Conservation (phyloP, 192 early-diverging fungal genomes). For the Podila epicladia region DNA sequence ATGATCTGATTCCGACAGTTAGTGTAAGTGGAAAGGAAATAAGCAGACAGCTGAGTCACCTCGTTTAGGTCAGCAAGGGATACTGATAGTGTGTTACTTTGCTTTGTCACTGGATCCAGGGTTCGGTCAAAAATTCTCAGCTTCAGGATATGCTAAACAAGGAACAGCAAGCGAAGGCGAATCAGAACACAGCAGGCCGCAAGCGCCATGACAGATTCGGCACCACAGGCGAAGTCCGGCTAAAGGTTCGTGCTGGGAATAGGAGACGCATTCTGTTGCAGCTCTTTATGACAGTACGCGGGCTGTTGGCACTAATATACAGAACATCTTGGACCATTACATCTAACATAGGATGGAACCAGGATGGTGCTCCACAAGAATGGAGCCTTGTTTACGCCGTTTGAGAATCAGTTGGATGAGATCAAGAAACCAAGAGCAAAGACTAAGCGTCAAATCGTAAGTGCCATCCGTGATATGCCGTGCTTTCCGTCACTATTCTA, state of each 20-base stretch:
- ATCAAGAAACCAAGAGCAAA: constrained; percentile 47
- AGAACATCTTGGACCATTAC: not conserved
- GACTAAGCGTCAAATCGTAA: constrained; percentile 48
- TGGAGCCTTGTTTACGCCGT: constrained; percentile 44
- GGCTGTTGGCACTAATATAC: too few relatives aligned
- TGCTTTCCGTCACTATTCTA: not conserved
- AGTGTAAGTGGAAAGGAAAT: constrained; percentile 11
- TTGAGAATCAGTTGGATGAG: constrained; percentile 41
- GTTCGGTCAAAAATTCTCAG: constrained; percentile 13
- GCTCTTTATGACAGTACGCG: not conserved
- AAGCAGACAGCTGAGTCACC: not conserved
- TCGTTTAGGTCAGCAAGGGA: too few relatives aligned
- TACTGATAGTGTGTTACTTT: too few relatives aligned
- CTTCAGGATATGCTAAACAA: constrained; percentile 39
- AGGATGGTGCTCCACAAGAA: constrained; percentile 54
- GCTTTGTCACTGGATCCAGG: constrained; percentile 7
- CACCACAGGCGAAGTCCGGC: constrained; percentile 66
- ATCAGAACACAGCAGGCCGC: constrained; percentile 32
- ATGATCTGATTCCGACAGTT: constrained; percentile 39
- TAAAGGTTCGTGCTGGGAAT: constrained; percentile 26
- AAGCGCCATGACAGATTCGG: constrained; percentile 74
- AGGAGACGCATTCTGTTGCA: too few relatives aligned
- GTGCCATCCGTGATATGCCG: not conserved
- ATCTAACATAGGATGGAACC: constrained; percentile 36
- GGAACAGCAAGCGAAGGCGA: constrained; percentile 22